A percentile compares a stretch with the other conserved stretches of the same genome.
Conservation (phyloP, 352 stramenopile species). For the Poterioochromonas sp. region DNA sequence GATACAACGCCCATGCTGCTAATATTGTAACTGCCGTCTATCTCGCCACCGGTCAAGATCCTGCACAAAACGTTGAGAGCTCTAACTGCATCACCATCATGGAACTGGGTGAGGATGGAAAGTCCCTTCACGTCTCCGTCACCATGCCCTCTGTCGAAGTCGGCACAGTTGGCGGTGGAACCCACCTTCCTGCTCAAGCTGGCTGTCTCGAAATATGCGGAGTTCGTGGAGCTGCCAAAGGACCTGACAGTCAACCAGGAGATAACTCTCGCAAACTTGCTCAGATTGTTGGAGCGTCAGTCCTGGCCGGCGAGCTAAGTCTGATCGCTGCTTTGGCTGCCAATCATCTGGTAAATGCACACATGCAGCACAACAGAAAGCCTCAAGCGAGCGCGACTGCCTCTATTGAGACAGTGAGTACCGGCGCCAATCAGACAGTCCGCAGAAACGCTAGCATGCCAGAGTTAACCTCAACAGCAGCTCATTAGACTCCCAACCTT, state of each 20-base stretch:
- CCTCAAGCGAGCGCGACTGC: background rate
- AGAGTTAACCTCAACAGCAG: too few species aligned
- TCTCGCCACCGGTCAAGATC: constrained; percentile 77
- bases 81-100: constrained; percentile 78
- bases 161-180: constrained; percentile 77
- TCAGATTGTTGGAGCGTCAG: constrained; percentile 52
- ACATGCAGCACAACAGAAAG: constrained; percentile 75
- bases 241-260: constrained; percentile 53
- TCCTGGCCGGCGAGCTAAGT: constrained; percentile 64
- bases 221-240: constrained; percentile 50
- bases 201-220: constrained; percentile 68
- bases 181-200: constrained; percentile 63
- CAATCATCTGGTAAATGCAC: constrained; percentile 72
- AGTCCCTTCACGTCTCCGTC: constrained; percentile 52
- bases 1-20: constrained; percentile 77
- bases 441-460: constrained; percentile 5
- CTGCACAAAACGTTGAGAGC: constrained; percentile 77
- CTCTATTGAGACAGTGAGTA: background rate
- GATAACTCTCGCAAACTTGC: constrained; percentile 66
- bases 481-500: too few species aligned
- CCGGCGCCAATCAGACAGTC: background rate
- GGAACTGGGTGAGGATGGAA: constrained; percentile 62
- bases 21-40: constrained; percentile 84
- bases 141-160: constrained; percentile 84
- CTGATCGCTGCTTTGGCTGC: constrained; percentile 72